Evolutionary conservation across 2,329 filamentous ascomycete genomes (phyloP).

Genomic region (Huntiella savannae): DNA sequence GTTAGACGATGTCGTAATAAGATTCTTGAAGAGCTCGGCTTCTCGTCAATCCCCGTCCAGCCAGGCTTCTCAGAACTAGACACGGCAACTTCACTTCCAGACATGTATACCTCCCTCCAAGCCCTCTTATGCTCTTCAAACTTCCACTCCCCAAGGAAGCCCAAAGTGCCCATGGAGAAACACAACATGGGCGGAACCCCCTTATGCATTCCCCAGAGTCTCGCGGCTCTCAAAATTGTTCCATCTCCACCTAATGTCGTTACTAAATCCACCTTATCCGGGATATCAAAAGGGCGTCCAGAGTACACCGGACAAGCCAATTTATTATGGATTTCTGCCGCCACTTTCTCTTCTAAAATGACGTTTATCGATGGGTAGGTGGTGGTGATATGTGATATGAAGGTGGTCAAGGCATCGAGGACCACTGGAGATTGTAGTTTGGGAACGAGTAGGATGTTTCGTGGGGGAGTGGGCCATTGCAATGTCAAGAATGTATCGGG

Average conservation of each 20-base stretch:
- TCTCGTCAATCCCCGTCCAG: conserved; percentile 61
- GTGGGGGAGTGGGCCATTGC: conserved; percentile 33
- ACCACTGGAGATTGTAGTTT: conserved; percentile 38
- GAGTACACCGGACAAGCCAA: conserved; percentile 60
- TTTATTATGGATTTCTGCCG: conserved; percentile 47
- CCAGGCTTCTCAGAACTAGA: conserved; percentile 15
- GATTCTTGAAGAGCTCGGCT: conserved; percentile 72
- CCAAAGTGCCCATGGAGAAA: conserved; percentile 92
- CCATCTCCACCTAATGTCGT: conserved; percentile 86
- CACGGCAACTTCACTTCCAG: conserved; percentile 32
- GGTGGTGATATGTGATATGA: conserved; percentile 51
- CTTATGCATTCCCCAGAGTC: conserved; percentile 51
- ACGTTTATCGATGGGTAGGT: conserved; percentile 69
- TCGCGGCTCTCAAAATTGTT: conserved; percentile 70
- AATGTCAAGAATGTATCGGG: conserved; percentile 27
- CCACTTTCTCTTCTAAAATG: conserved; percentile 63
- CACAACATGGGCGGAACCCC: conserved; percentile 79
- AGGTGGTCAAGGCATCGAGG: conserved; percentile 31
- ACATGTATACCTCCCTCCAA: conserved; percentile 84
- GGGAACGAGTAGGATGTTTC: conserved; percentile 38
- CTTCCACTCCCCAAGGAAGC: conserved; percentile 92
- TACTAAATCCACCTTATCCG: conserved; percentile 70
- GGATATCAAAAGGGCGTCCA: conserved; percentile 33
- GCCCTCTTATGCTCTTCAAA: conserved; percentile 84
- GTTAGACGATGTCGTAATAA: conserved; percentile 73